Conservation (phyloP, 495 filamentous ascomycete genomes). For the Aspergillus incahuasiensis region DNA sequence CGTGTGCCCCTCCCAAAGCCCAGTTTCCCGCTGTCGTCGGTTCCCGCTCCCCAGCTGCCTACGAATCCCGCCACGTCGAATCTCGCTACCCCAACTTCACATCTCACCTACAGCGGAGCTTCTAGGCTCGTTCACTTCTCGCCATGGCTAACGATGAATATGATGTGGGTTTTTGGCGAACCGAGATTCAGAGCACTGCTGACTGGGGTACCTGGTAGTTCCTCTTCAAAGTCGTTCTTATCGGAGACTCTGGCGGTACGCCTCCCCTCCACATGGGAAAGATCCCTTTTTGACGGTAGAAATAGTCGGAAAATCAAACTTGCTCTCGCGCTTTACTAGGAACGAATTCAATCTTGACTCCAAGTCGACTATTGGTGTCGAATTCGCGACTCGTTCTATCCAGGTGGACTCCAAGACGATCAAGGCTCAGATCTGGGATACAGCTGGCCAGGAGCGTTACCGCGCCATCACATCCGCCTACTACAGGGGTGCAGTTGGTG, state of each 20-base stretch:
- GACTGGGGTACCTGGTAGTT: slow-evolving; percentile 57
- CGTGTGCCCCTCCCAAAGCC: slow-evolving; percentile 8
- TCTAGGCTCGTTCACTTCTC: slow-evolving; percentile 20
- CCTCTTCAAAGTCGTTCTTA: slow-evolving; percentile 77
- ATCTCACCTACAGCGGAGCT: slow-evolving; percentile 16
- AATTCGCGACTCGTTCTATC: slow-evolving; percentile 98
- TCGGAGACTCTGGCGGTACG: neutral
- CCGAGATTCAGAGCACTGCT: slow-evolving; percentile 3
- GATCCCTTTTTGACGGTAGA: too few species aligned
- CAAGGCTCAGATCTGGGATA: slow-evolving; percentile 99
- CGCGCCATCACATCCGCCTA: slow-evolving; percentile 98
- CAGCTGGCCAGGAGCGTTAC: slow-evolving; percentile 97
- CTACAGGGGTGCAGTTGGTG: slow-evolving; percentile 95
- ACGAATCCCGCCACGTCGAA: slow-evolving; percentile 10
- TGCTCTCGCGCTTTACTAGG: slow-evolving; percentile 97
- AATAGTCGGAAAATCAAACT: slow-evolving; percentile 95
- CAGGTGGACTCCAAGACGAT: slow-evolving; percentile 99
- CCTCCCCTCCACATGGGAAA: too few species aligned
- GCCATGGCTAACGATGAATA: slow-evolving; percentile 99
- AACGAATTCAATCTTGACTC: slow-evolving; percentile 99
- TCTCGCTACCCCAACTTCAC: slow-evolving; percentile 15
- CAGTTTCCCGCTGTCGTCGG: slow-evolving; percentile 10
- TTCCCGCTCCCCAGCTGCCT: slow-evolving; percentile 9
- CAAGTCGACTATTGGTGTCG: slow-evolving; percentile 99
- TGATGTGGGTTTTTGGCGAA: slow-evolving; percentile 68